Percentiles rank a stretch among this genome's conserved stretches.
Conservation (phyloP, 306 rosid genomes). For the Malus asiatica region DNA sequence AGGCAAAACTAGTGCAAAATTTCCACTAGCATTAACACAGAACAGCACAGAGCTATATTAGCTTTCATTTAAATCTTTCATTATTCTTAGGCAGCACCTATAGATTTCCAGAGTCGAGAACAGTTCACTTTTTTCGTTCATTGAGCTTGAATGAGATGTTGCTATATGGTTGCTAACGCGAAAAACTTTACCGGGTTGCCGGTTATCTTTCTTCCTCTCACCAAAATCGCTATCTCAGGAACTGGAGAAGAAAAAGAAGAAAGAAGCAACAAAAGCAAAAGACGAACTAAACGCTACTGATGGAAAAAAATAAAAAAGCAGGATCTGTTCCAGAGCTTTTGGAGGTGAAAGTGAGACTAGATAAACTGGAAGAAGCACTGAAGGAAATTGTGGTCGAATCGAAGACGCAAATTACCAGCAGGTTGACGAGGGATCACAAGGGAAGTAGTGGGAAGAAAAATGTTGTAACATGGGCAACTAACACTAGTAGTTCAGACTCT, state of each 20-base stretch:
- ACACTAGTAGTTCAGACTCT: constrained; percentile 17
- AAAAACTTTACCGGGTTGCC: constrained; percentile 11
- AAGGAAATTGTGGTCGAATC: constrained; percentile 65
- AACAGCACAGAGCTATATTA: not conserved
- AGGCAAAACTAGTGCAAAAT: no score
- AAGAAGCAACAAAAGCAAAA: constrained; percentile 52
- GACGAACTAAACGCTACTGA: constrained; percentile 45
- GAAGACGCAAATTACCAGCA: constrained; percentile 32
- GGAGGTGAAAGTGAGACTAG: constrained; percentile 70
- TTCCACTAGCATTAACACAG: no score
- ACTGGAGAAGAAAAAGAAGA: constrained; percentile 60
- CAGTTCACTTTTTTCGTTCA: not conserved
- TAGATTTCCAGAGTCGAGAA: no score
- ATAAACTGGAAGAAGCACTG: constrained; percentile 71
- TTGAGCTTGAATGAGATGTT: not conserved
- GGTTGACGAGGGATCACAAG: constrained; percentile 16
- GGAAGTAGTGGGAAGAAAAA: constrained; percentile 23
- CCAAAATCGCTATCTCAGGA: constrained; percentile 44
- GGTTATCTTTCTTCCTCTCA: not conserved
- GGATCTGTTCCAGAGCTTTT: constrained; percentile 32
- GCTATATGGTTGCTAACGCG: not conserved
- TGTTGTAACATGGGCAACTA: constrained; percentile 21
- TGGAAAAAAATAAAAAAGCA: constrained; percentile 18
- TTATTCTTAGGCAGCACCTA: no score
- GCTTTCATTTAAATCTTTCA: not conserved